Evolutionary conservation across 192 early-diverging fungal genomes (phyloP).

Genomic region (Backusella morwellensis): DNA sequence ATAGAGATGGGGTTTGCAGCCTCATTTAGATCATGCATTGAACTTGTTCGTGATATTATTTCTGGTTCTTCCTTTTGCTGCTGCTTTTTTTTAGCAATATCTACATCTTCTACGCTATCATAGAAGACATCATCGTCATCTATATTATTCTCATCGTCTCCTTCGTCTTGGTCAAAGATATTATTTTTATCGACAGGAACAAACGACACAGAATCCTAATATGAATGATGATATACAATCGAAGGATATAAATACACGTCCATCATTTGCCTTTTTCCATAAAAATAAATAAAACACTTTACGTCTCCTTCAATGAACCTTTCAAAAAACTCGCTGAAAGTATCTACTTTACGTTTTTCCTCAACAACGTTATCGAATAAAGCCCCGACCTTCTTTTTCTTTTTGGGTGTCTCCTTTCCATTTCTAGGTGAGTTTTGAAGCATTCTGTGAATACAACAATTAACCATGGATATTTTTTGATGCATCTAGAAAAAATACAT

Average conservation of each 20-base stretch:
- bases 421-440: conserved; percentile 6
- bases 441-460: conserved; percentile 66
- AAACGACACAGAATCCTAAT: background rate
- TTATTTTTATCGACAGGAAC: background rate
- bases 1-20: conserved; percentile 31
- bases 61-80: background rate
- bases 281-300: background rate
- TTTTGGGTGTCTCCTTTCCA: background rate
- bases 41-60: conserved; percentile 19
- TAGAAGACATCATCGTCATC: conserved; percentile 18
- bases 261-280: background rate
- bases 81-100: conserved; percentile 1
- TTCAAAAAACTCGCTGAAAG: conserved; percentile 10
- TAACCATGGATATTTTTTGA: conserved; percentile 82
- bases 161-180: background rate
- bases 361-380: background rate
- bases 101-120: conserved; percentile 27
- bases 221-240: background rate
- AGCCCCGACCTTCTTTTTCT: background rate
- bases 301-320: conserved; percentile 14
- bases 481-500: conserved; percentile 36
- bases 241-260: background rate
- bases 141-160: background rate
- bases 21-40: conserved; percentile 28
- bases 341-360: background rate